Evolutionary conservation across 352 stramenopile species (phyloP).

Genomic region (Saprolegnia diclina): DNA sequence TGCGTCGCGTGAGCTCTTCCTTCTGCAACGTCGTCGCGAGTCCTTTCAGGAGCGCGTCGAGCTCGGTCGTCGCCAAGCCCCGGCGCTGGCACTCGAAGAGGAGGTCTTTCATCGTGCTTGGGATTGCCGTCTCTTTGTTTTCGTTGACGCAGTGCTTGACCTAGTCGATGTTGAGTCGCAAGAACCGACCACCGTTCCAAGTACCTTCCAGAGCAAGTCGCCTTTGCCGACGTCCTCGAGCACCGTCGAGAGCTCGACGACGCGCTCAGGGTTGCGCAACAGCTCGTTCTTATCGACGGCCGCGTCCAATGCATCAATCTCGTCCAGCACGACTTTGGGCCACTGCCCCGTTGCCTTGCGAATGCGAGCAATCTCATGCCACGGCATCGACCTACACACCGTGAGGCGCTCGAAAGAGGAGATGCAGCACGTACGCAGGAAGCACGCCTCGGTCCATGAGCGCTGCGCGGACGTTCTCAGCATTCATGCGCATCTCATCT

Average conservation of each 20-base stretch:
- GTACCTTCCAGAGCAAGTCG: slow-evolving; percentile 37
- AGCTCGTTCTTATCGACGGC: slow-evolving; percentile 42
- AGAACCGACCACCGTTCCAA: too few species aligned
- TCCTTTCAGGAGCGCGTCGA: slow-evolving; percentile 51
- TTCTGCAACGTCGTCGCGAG: slow-evolving; percentile 59
- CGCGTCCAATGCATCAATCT: slow-evolving; percentile 51
- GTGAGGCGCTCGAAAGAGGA: slow-evolving; percentile 14
- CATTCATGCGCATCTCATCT: slow-evolving; percentile 54
- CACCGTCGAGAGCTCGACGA: slow-evolving; percentile 54
- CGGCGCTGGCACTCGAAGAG: slow-evolving; percentile 51
- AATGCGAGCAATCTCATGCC: background rate
- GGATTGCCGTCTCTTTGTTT: slow-evolving; percentile 51
- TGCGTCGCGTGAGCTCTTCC: slow-evolving; percentile 39
- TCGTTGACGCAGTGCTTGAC: slow-evolving; percentile 57
- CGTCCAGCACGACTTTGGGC: slow-evolving; percentile 44
- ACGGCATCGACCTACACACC: background rate
- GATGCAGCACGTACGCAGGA: slow-evolving; percentile 33
- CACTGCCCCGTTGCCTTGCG: slow-evolving; percentile 1
- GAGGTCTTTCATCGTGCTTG: slow-evolving; percentile 39
- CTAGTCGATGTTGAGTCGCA: too few species aligned
- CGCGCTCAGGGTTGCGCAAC: slow-evolving; percentile 55
- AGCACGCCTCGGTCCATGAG: slow-evolving; percentile 67
- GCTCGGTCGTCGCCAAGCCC: slow-evolving; percentile 46
- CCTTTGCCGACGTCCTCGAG: slow-evolving; percentile 63
- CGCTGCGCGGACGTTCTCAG: slow-evolving; percentile 49